A percentile compares a stretch with the other conserved stretches of the same genome.
Conservation (phyloP, 2,329 filamentous ascomycete genomes). For the Neopestalotiopsis clavispora region DNA sequence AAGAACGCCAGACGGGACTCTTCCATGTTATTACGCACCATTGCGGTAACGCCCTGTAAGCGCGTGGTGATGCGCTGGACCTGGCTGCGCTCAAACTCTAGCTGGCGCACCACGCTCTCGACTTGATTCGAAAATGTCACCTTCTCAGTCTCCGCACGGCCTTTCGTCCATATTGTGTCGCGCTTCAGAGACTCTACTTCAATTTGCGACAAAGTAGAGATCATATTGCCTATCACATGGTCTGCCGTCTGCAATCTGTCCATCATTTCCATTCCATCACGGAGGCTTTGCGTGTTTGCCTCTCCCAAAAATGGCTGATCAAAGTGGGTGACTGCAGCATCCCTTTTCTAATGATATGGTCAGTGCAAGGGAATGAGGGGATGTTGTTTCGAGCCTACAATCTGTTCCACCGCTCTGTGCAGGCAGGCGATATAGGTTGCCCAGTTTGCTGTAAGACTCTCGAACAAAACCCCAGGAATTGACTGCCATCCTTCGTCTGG, state of each 20-base stretch:
- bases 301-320: neutral
- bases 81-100: neutral
- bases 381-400: neutral
- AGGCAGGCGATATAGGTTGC: conserved; percentile 1
- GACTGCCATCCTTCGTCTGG: neutral
- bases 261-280: neutral
- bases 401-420: neutral
- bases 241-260: neutral
- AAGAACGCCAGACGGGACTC: neutral
- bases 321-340: neutral
- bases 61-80: conserved; percentile 1
- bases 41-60: neutral
- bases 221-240: neutral
- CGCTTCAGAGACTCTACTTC: neutral
- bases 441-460: neutral
- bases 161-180: neutral
- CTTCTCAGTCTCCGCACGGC: neutral
- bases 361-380: neutral
- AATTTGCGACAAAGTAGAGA: neutral
- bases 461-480: neutral
- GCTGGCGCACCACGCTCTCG: conserved; percentile 1
- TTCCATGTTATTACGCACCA: neutral
- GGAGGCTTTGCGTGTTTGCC: neutral
- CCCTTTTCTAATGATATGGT: neutral
- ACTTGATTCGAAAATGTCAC: neutral